Evolutionary conservation across 495 filamentous ascomycete genomes (phyloP), one percentile per base, ranked within the genome.

Genomic region (Parathielavia hyrcaniae): DNA sequence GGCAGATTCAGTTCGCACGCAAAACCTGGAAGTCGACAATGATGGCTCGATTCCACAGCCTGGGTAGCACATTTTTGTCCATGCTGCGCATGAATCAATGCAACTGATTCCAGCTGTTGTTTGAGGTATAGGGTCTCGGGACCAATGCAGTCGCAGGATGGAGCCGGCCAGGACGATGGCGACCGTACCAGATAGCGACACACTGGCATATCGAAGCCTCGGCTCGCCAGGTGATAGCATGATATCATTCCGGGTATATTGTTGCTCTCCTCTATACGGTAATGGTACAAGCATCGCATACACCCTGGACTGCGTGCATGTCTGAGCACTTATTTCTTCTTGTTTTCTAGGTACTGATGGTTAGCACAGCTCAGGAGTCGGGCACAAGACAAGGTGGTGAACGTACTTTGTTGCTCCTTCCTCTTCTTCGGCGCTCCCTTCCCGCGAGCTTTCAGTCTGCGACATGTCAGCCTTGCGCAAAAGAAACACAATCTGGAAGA

Each of bases 381-480:
- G 34, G 55, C n/a, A 19, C 12, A 30, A 41, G 1, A 35, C 11
- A 45, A 16, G 12, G 41, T 26, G 26, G n/a, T 11, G 20, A 43
- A 69, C 75, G 72, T 80, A 90, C 87, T 82, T 67, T 80, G 77
- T 54, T 80, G 77, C 53, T 76, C 83, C 69, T 77, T 82, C 76
- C 92, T 93, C 83, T 96, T 97, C 80, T 91, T 95, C 19, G 92
- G 91, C 32, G 88, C 79, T 14, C 87, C 88, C 74, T 97, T 97
- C 49, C 91, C 93, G 70, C 88, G 84, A 16, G 77, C 65, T 75
- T 87, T 93, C 65, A 85, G 72, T 61, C 84, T 89, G 64, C 23
- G 61, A 39, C 34, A 26, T 26, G 65, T 78, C 61, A 76, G 71
- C 36, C 26, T 13, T 9, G 32, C 17, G 11, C 47, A 20, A 20